Evolutionary conservation across 495 filamentous ascomycete genomes (phyloP).

Genomic region (Tuber aestivum): DNA sequence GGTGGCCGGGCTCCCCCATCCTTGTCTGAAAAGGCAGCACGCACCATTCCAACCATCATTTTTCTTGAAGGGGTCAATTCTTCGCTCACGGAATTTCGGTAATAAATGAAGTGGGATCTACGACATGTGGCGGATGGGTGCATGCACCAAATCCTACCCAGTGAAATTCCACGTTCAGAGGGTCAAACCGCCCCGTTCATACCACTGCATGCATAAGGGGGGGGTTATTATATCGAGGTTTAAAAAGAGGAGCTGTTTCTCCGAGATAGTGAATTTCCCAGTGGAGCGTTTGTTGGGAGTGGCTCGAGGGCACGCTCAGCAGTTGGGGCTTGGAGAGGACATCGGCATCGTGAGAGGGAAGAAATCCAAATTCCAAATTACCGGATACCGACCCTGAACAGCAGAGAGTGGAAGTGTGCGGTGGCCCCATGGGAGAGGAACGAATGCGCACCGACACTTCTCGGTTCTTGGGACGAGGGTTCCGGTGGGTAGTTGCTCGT

Average conservation of each 20-base stretch:
- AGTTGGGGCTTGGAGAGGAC: background rate
- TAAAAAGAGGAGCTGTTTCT: background rate
- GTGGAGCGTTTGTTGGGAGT: background rate
- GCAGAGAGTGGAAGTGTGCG: background rate
- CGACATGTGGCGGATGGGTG: background rate
- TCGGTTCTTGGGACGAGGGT: background rate
- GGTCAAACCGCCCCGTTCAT: background rate
- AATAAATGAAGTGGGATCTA: background rate
- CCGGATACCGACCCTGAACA: background rate
- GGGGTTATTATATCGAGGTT: background rate
- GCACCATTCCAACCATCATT: background rate
- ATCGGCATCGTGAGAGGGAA: background rate
- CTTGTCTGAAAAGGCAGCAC: background rate
- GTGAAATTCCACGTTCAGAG: background rate
- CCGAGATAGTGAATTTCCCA: background rate
- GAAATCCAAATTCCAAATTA: background rate
- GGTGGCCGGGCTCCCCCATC: background rate
- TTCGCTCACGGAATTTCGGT: background rate
- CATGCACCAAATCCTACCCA: background rate
- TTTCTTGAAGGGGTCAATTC: background rate
- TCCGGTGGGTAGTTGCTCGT: background rate
- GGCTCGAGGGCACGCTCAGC: background rate
- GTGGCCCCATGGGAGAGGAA: background rate
- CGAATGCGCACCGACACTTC: background rate
- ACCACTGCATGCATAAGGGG: background rate